Percentiles rank a stretch among this genome's conserved stretches.
phyloP scores from a whole-genome alignment of 2,329 filamentous ascomycete genomes.

The Monosporascus cannonballus region DNA sequence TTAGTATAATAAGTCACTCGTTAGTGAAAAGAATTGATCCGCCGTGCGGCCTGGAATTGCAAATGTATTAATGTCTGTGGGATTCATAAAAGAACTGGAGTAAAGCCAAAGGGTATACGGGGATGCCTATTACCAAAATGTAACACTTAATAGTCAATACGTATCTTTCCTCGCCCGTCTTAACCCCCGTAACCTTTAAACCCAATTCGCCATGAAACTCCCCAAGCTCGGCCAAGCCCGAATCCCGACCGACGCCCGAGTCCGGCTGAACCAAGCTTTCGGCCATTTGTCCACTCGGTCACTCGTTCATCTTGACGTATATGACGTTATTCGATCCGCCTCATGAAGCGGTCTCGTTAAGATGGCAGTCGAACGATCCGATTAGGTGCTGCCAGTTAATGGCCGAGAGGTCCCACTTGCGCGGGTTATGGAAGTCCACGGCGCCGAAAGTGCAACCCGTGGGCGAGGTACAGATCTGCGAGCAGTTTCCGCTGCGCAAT shows the following conservation, averaged over 20 bases:
- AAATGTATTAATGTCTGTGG: too few relatives aligned
- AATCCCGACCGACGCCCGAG: background rate
- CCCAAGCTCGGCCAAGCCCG: background rate
- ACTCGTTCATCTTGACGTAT: background rate
- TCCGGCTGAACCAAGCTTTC: background rate
- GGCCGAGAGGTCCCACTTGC: constrained; percentile 41
- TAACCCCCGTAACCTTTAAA: background rate
- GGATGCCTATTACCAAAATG: too few relatives aligned
- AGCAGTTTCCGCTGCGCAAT: constrained; percentile 30
- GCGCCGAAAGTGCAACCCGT: constrained; percentile 47
- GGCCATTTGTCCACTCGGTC: background rate
- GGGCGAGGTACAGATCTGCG: constrained; percentile 40
- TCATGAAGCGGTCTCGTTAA: constrained; percentile 19
- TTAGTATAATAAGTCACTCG: too few relatives aligned
- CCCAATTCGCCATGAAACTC: background rate
- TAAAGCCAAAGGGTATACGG: too few relatives aligned
- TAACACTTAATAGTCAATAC: too few relatives aligned
- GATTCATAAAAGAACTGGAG: too few relatives aligned
- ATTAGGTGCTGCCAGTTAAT: constrained; percentile 39
- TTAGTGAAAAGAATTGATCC: too few relatives aligned
- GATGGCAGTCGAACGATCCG: constrained; percentile 30
- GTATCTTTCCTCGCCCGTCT: too few relatives aligned
- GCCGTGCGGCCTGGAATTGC: too few relatives aligned
- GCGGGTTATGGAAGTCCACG: constrained; percentile 36
- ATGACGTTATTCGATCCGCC: constrained; percentile 1